These are phyloP conservation scores for Panellus pusillus DNA, from an alignment of 768 basidiomycete species.

Conservation along the genomic window DNA sequence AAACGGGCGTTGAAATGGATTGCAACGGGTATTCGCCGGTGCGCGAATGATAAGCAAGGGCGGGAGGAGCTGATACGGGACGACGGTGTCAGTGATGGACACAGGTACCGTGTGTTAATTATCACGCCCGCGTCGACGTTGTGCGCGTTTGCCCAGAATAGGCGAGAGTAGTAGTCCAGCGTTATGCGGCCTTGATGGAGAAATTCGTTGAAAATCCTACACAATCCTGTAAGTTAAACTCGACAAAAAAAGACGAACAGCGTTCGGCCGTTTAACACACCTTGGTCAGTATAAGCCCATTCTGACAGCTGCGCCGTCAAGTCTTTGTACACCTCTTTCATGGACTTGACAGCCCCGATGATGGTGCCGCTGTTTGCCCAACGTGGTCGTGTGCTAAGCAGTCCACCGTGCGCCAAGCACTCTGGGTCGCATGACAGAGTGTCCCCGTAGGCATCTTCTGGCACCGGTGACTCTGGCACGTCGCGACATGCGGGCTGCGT, in stretches of 20 bases:
- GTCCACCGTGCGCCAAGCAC: not conserved
- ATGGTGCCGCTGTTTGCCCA: constrained; percentile 18
- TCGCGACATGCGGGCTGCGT: constrained; percentile 11
- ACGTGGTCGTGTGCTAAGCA: constrained; percentile 5
- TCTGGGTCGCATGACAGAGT: not conserved
- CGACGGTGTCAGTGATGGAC: constrained; percentile 3
- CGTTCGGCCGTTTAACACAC: not conserved
- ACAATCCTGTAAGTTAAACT: not conserved
- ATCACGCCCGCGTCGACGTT: constrained; percentile 5
- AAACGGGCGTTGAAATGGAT: constrained; percentile 14
- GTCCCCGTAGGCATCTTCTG: constrained; percentile 2
- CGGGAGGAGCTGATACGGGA: constrained; percentile 15
- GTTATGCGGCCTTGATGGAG: constrained; percentile 8
- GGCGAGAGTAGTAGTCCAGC: constrained; percentile 16
- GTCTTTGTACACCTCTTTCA: constrained; percentile 12
- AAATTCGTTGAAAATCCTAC: constrained; percentile 18
- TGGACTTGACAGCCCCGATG: constrained; percentile 12
- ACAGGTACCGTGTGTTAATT: constrained; percentile 12
- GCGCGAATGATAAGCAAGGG: constrained; percentile 6
- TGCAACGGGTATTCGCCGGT: constrained; percentile 11
- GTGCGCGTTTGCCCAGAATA: constrained; percentile 13
- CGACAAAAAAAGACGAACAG: not conserved
- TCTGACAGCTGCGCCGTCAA: not conserved
- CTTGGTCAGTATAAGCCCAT: constrained; percentile 7
- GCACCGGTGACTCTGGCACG: constrained; percentile 15